Evolutionary conservation across 306 rosid genomes (phyloP), one percentile per base, ranked within the genome.

Genomic region (Begonia fuchsioides): DNA sequence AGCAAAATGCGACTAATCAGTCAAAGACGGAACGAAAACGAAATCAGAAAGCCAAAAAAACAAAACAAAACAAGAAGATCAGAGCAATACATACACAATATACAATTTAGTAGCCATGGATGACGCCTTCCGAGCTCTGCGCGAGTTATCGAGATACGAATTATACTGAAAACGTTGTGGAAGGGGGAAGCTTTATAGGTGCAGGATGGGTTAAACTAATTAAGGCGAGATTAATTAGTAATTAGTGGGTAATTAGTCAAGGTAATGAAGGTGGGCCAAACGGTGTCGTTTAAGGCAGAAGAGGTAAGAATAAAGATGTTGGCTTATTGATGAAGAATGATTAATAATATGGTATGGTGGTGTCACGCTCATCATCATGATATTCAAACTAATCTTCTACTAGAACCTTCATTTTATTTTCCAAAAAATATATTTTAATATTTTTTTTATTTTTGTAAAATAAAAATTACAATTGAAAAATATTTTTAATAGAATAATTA

Each of bases 91-190:
- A 46, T 83, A 88, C 96, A 88, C 96, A 63, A 88, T 81, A 58
- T 83, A 78, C 53, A 88, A 71, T 72, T 83, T 88, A 77, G 83
- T 81, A 5, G 90, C 95, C 96, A 88, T 88, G 58, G 75, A 55
- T 59, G 68, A 54, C 35, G 63, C 62, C 52, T 38, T 54, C 11
- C 11, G 44, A 32, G 57, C 46, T 54, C 20, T 32, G 20, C 49
- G 61, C 6, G 15, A 17, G 17, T 55, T 41, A 43, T 51, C 49
- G 13, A 47, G 53, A 54, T 11, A 17, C 0, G 35, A 55, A 17
- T 26, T 6, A 55, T 26, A 0, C 11, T 55, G 35, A 32, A 18
- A 15, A 45, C 58, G 69, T 58, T 70, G 75, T 63, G 60, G 60
- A 66, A 48, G 54, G 17, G 52, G 38, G 12, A 47, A 15, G 62